Percentiles rank a stretch among this genome's conserved stretches.
Conservation (phyloP, 2,329 filamentous ascomycete genomes). For the Calonectria honghensis region DNA sequence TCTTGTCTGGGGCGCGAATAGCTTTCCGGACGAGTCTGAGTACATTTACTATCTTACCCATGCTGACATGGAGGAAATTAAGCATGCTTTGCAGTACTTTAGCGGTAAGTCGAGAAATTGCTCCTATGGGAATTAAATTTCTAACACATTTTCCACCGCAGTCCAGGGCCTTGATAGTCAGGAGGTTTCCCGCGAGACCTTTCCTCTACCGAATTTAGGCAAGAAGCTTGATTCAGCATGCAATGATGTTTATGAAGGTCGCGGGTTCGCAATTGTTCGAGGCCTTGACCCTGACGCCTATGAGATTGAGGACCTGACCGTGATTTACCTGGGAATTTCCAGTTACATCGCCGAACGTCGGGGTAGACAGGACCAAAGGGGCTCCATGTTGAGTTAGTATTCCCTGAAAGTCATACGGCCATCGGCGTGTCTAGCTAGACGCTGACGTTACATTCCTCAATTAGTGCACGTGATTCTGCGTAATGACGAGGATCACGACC, state of each 20-base stretch:
- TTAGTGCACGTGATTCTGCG: constrained; percentile 15
- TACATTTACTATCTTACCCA: constrained; percentile 26
- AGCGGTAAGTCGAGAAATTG: background rate
- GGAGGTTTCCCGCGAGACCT: constrained; percentile 62
- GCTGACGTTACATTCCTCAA: background rate
- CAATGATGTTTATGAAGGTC: constrained; percentile 70
- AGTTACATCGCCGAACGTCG: constrained; percentile 71
- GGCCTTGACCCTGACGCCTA: constrained; percentile 71
- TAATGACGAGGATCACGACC: constrained; percentile 5
- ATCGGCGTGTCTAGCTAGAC: background rate
- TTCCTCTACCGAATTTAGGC: constrained; percentile 71
- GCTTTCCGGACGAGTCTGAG: constrained; percentile 17
- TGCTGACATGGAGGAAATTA: constrained; percentile 27
- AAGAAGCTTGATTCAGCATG: constrained; percentile 66
- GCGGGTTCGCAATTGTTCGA: constrained; percentile 74
- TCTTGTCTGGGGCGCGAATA: constrained; percentile 12
- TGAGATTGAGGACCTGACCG: constrained; percentile 70
- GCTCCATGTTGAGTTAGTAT: constrained; percentile 39
- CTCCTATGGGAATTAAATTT: background rate
- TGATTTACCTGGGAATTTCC: constrained; percentile 74
- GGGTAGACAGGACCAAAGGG: constrained; percentile 66
- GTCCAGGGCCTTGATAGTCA: constrained; percentile 11
- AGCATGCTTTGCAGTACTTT: constrained; percentile 14
- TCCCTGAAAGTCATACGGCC: background rate
- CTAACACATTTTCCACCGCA: background rate